These are phyloP conservation scores for Cryptosporidium tyzzeri DNA, from an alignment of 169 alveolate genomes.

Conservation along the genomic window DNA sequence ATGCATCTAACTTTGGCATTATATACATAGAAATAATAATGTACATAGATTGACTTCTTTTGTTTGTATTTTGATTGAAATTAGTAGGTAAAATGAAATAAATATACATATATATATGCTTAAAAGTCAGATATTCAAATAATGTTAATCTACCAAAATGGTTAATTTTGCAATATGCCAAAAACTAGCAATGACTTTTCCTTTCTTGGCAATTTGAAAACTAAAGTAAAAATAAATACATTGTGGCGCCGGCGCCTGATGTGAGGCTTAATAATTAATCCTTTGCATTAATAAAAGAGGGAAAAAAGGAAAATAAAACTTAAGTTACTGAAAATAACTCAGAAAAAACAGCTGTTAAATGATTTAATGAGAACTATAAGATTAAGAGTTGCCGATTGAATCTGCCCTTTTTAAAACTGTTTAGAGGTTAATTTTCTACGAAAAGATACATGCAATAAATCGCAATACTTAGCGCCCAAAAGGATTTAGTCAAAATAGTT, in stretches of 20 bases:
- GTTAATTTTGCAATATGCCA: no score
- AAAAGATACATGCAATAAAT: neutral
- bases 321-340: neutral
- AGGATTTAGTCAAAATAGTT: neutral
- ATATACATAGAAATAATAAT: no score
- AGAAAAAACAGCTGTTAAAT: neutral
- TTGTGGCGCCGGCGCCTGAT: neutral
- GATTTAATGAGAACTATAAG: neutral
- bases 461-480: neutral
- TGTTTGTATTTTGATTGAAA: no score
- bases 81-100: neutral
- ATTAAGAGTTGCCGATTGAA: neutral
- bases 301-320: neutral
- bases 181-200: no score
- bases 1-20: neutral
- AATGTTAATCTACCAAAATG: neutral
- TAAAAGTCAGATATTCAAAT: neutral
- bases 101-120: no score
- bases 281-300: no score
- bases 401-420: neutral
- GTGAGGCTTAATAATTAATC: neutral
- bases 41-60: no score
- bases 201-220: no score
- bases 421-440: neutral
- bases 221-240: no score